Conservation (phyloP, 2,329 filamentous ascomycete genomes). For the Aschersonia sp. region DNA sequence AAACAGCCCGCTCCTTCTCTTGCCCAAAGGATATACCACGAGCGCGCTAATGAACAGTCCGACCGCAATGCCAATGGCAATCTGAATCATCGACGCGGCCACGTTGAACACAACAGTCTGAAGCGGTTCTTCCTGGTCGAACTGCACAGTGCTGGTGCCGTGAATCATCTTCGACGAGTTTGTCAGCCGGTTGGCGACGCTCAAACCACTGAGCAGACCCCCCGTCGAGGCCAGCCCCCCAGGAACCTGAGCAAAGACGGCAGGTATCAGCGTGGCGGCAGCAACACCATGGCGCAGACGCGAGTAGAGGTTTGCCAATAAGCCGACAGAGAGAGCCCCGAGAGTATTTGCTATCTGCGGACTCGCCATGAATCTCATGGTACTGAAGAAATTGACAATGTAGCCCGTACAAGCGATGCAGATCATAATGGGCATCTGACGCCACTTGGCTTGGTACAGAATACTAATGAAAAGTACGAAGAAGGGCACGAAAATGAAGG, state of each 20-base stretch:
- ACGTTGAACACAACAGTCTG: conserved; percentile 28
- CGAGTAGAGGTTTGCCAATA: conserved; percentile 68
- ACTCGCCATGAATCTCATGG: conserved; percentile 49
- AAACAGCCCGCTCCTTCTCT: conserved; percentile 33
- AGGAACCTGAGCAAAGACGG: conserved; percentile 33
- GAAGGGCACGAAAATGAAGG: conserved; percentile 57
- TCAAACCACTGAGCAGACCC: conserved; percentile 28
- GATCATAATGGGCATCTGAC: conserved; percentile 65
- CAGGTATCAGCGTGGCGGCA: conserved; percentile 29
- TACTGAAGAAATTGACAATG: conserved; percentile 60
- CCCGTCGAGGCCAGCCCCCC: conserved; percentile 31
- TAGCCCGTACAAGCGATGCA: conserved; percentile 61
- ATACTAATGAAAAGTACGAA: conserved; percentile 62
- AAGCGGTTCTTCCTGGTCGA: conserved; percentile 8
- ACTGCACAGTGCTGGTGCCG: conserved; percentile 16
- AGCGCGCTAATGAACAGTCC: conserved; percentile 34
- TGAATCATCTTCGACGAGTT: conserved; percentile 20
- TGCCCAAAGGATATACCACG: conserved; percentile 33
- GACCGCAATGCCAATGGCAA: conserved; percentile 35
- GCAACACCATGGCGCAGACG: conserved; percentile 36
- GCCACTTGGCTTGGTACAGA: conserved; percentile 71
- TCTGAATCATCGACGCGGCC: conserved; percentile 35
- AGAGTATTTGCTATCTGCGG: conserved; percentile 65
- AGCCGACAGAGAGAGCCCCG: conserved; percentile 61
- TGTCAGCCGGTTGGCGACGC: conserved; percentile 27